Base-by-base conservation (phyloP, 2,329 filamentous ascomycete species). In the Ustulina deusta region DNA sequence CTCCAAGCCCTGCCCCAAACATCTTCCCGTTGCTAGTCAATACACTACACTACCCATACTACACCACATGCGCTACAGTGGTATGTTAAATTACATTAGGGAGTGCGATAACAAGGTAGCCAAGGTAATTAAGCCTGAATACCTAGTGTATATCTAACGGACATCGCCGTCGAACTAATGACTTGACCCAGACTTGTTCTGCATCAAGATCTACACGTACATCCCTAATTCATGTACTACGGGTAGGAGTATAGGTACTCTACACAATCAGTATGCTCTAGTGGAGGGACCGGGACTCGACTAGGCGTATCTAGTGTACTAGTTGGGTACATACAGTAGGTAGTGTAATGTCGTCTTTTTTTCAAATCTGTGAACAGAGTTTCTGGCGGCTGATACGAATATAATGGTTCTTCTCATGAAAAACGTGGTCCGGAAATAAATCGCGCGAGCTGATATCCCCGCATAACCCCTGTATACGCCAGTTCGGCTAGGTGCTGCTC, bases 141-240 rank as follows among this genome's bases (percentile, higher is more conserved):
- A 40, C 7, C 34, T 9, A 7, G 40, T 32, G 48, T 38, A 20
- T 15, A 9, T 25, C 20, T 22, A 40, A 48, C 60, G 54, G 64
- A 62, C 54, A 63, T 63, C 22, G 38, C 59, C 54, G 54, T 40
- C 46, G 25, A 49, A 36, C 64, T 42, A 48, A n/a, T 34, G 38
- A 46, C 32, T 59, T 38, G 44, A 22, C 13, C 25, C 9, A 52
- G 55, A 20, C 22, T 32, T 51, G 32, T 17, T 42, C 56, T 4
- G 27, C 20, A 32, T 49, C 61, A 56, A 56, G 52, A 49, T 57
- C n/a, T 49, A 40, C 60, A 38, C 11, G 44, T 42, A 20, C 25
- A 38, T 46, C 4, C 15, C 25, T 56, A 46, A 20, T 38, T 27
- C 22, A 11, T 34, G 48, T 59, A 29, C 34, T 36, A 36, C 34